phyloP scores from a whole-genome alignment of 2,329 filamentous ascomycete genomes.

The Cladorrhinum sp. region DNA sequence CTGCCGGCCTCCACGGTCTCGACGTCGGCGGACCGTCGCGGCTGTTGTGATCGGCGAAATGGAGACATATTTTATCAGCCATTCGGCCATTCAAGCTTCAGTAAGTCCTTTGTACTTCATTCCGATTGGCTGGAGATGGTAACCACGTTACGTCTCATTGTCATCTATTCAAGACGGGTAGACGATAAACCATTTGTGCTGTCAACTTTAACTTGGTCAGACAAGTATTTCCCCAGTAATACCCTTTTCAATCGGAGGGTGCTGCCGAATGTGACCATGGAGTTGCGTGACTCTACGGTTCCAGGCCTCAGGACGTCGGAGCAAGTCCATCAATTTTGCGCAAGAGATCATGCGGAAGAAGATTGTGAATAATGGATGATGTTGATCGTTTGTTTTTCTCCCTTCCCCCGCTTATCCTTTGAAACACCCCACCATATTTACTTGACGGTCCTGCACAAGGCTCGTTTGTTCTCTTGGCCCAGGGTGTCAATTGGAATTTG shows the following conservation, averaged over 20 bases:
- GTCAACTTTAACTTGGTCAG: not conserved
- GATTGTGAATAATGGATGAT: not conserved
- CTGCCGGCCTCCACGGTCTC: constrained; percentile 13
- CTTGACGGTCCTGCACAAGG: not conserved
- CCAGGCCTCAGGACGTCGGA: not conserved
- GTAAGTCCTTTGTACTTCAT: not conserved
- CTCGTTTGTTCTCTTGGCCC: not conserved
- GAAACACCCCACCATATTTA: not conserved
- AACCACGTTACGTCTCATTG: constrained; percentile 8
- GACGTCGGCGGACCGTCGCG: constrained; percentile 24
- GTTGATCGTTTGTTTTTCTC: not conserved
- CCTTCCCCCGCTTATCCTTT: not conserved
- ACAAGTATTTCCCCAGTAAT: not conserved
- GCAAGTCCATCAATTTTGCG: not conserved
- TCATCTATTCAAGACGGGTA: constrained; percentile 20
- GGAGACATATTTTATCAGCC: not conserved
- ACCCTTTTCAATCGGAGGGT: not conserved
- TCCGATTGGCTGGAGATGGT: not conserved
- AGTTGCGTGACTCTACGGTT: not conserved
- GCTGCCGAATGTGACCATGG: not conserved
- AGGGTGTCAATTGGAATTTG: not conserved
- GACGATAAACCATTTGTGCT: not conserved
- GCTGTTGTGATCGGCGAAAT: constrained; percentile 24
- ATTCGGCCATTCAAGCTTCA: not conserved
- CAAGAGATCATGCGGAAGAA: not conserved